These are phyloP conservation scores for Pichia sp. DNA, from an alignment of 1,139 yeast genomes.

Conservation along the genomic window DNA sequence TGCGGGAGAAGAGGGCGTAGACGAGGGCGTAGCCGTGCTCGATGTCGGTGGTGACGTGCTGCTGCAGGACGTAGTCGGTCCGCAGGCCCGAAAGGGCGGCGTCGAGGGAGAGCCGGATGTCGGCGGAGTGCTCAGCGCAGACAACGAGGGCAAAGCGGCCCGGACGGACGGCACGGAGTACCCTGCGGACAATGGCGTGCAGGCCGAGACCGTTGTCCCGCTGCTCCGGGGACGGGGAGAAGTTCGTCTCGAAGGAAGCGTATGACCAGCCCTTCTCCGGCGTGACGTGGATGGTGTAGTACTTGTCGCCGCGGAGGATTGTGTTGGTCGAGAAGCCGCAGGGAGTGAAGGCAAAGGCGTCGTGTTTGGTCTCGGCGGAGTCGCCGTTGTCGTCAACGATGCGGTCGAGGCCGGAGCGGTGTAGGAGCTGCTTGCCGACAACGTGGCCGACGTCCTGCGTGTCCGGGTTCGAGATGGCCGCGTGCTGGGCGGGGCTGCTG, in stretches of 20 bases:
- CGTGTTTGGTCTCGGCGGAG: slow-evolving; percentile 45
- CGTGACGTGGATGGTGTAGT: slow-evolving; percentile 89
- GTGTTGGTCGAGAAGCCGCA: slow-evolving; percentile 95
- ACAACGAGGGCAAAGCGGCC: slow-evolving; percentile 5
- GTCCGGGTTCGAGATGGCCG: slow-evolving; percentile 35
- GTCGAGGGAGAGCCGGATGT: neutral
- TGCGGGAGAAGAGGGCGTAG: neutral
- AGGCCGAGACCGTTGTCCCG: slow-evolving; percentile 27
- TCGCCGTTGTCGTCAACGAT: slow-evolving; percentile 31
- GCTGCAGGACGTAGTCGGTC: neutral
- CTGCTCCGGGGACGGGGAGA: slow-evolving; percentile 34
- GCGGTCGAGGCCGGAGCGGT: slow-evolving; percentile 47
- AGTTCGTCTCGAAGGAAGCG: slow-evolving; percentile 92
- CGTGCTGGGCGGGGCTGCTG: slow-evolving; percentile 25
- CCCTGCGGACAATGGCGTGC: slow-evolving; percentile 47
- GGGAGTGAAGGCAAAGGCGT: slow-evolving; percentile 91
- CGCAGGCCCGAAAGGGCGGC: neutral
- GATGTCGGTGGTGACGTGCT: neutral
- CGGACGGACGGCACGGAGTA: slow-evolving; percentile 67
- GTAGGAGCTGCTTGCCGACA: slow-evolving; percentile 65
- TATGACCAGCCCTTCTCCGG: slow-evolving; percentile 95
- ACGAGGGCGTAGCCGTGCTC: slow-evolving; percentile 1
- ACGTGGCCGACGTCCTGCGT: slow-evolving; percentile 75
- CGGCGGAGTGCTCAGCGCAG: slow-evolving; percentile 2
- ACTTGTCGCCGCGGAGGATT: slow-evolving; percentile 52